These are phyloP conservation scores for Blastocystis sp. DNA, from an alignment of 352 stramenopile genomes.

Conservation along the genomic window DNA sequence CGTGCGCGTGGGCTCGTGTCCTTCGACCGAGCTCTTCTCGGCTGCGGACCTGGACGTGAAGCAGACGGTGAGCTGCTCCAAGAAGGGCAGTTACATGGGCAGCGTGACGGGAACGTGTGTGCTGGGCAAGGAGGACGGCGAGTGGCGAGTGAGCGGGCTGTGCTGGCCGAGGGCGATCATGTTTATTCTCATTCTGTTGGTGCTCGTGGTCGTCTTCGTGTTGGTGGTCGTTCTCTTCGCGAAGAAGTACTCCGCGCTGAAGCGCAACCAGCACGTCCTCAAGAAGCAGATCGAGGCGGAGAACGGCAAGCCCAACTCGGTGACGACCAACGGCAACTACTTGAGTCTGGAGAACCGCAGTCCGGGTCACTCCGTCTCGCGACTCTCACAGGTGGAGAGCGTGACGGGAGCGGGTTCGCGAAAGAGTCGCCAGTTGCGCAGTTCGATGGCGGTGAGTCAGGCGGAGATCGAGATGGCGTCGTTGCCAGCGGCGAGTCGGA, in stretches of 20 bases:
- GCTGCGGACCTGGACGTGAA: background rate
- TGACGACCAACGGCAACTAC: background rate
- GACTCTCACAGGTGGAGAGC: background rate
- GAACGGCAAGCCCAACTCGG: background rate
- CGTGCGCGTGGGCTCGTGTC: background rate
- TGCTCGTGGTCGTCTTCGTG: no score
- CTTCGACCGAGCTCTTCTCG: background rate
- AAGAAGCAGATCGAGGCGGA: background rate
- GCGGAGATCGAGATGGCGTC: no score
- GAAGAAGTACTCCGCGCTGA: background rate
- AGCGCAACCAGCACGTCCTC: background rate
- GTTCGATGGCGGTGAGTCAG: no score
- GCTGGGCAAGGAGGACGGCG: constrained; percentile 11
- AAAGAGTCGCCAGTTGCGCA: background rate
- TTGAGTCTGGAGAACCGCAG: background rate
- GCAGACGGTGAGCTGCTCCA: background rate
- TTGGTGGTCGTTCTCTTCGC: no score
- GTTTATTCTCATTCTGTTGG: no score
- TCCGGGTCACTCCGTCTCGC: background rate
- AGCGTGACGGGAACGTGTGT: background rate
- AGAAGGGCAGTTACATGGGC: background rate
- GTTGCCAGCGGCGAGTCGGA: no score
- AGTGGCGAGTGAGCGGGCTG: no score
- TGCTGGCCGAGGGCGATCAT: no score
- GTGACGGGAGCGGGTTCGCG: background rate